Percentiles rank a stretch among this genome's conserved stretches.
phyloP scores from a whole-genome alignment of 1,139 yeast genomes.

The Candida tetrigidarum region DNA sequence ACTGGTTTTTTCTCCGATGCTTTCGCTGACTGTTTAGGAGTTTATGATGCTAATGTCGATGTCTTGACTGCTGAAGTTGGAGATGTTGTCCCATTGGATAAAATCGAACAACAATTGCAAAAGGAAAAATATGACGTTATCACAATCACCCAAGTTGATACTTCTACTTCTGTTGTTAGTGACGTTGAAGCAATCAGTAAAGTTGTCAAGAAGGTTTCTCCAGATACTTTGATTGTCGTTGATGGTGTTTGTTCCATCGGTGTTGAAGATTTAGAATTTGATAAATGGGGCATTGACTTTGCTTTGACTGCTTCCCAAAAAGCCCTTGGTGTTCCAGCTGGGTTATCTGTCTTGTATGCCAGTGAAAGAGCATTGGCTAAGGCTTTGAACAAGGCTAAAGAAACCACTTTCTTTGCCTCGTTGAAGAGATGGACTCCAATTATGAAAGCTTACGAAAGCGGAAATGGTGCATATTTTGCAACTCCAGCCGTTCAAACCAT shows the following conservation, averaged over 20 bases:
- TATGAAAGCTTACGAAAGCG: slow-evolving; percentile 85
- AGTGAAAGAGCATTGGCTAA: slow-evolving; percentile 74
- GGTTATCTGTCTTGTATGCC: slow-evolving; percentile 77
- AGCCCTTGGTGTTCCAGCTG: slow-evolving; percentile 95
- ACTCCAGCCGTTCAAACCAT: slow-evolving; percentile 92
- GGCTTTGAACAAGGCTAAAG: slow-evolving; percentile 57
- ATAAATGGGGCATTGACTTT: slow-evolving; percentile 88
- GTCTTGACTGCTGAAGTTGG: slow-evolving; percentile 77
- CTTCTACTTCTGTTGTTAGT: slow-evolving; percentile 89
- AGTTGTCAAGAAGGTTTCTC: slow-evolving; percentile 65
- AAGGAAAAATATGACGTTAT: slow-evolving; percentile 63
- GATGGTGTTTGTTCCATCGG: slow-evolving; percentile 97
- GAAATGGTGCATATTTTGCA: slow-evolving; percentile 86
- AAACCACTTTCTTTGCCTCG: slow-evolving; percentile 71
- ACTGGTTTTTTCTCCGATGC: slow-evolving; percentile 94
- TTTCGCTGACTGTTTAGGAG: slow-evolving; percentile 77
- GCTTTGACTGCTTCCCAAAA: slow-evolving; percentile 93
- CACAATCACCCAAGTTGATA: slow-evolving; percentile 94
- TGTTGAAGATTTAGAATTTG: slow-evolving; percentile 84
- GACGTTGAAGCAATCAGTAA: slow-evolving; percentile 69
- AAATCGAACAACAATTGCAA: slow-evolving; percentile 58
- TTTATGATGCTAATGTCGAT: slow-evolving; percentile 73
- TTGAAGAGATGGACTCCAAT: slow-evolving; percentile 88
- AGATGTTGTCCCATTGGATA: slow-evolving; percentile 61
- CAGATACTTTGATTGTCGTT: slow-evolving; percentile 81